Conservation (phyloP, 2,329 filamentous ascomycete species). For the Aspergillus ruber region DNA sequence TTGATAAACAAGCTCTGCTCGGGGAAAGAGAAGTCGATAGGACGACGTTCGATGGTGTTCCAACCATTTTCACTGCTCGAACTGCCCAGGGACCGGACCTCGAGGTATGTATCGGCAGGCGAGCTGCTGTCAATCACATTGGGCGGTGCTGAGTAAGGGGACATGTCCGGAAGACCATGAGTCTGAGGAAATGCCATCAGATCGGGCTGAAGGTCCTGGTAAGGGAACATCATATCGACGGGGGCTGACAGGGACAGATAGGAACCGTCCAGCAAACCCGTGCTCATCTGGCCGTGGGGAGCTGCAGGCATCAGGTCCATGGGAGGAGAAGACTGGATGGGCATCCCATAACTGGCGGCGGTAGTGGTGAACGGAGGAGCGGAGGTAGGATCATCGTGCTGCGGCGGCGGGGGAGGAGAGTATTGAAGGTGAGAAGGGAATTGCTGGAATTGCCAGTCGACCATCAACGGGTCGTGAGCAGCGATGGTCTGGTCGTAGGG, state of each 20-base stretch:
- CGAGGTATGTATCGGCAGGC: conserved; percentile 72
- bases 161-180: conserved; percentile 44
- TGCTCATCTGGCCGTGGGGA: conserved; percentile 56
- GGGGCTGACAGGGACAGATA: conserved; percentile 51
- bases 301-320: conserved; percentile 49
- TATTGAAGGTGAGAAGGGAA: conserved; percentile 35
- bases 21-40: conserved; percentile 60
- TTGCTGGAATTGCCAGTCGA: conserved; percentile 42
- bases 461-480: conserved; percentile 39
- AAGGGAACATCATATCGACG: conserved; percentile 62
- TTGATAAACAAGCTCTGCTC: conserved; percentile 73
- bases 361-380: conserved; percentile 49
- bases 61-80: conserved; percentile 84
- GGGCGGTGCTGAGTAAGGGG: conserved; percentile 32
- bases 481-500: conserved; percentile 36
- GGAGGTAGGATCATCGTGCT: conserved; percentile 49
- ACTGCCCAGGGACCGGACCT: conserved; percentile 73
- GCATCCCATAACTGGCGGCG: conserved; percentile 51
- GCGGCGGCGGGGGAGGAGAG: not conserved
- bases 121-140: conserved; percentile 52
- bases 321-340: conserved; percentile 39
- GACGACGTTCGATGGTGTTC: conserved; percentile 71
- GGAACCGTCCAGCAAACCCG: conserved; percentile 56
- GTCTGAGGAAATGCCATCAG: conserved; percentile 48
- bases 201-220: conserved; percentile 72